phyloP scores from a whole-genome alignment of 441 rosid species.

The Pelargonium australe region DNA sequence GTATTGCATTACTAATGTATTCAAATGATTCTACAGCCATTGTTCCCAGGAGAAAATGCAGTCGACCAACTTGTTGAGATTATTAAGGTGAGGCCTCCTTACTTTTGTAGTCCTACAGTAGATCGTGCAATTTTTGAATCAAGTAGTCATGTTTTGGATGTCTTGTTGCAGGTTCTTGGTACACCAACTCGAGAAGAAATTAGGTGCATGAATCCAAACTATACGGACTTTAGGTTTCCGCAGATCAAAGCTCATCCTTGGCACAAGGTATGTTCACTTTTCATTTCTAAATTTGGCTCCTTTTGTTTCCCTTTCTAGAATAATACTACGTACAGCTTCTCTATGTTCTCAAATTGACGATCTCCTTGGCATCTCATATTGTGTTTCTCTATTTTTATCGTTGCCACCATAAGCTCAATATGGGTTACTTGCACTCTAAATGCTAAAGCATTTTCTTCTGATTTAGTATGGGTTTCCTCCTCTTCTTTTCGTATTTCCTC shows the following conservation, averaged over 20 bases:
- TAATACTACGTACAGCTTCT: too few relatives aligned
- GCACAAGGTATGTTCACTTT: conserved; percentile 64
- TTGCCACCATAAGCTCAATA: too few relatives aligned
- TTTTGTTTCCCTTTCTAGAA: neutral
- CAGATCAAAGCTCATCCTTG: conserved; percentile 99
- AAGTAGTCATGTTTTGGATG: conserved; percentile 10
- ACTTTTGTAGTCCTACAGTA: conserved; percentile 2
- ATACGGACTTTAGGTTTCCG: conserved; percentile 88
- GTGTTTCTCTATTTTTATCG: too few relatives aligned
- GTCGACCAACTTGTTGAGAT: conserved; percentile 98
- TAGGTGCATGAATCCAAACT: conserved; percentile 97
- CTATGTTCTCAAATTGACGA: too few relatives aligned
- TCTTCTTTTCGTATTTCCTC: too few relatives aligned
- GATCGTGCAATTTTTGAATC: neutral
- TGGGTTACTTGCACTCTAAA: too few relatives aligned
- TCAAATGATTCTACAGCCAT: conserved; percentile 44
- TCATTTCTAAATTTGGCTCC: neutral
- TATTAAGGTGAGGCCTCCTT: conserved; percentile 52
- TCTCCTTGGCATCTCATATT: too few relatives aligned
- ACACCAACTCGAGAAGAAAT: conserved; percentile 98
- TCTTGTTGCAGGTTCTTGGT: conserved; percentile 72
- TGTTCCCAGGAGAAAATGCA: conserved; percentile 96
- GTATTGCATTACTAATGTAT: neutral
- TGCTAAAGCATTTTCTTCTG: too few relatives aligned
- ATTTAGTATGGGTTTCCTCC: too few relatives aligned